Evolutionary conservation across 345 rosid genomes (phyloP), one percentile per base, ranked within the genome.

Genomic region (Clausena lansium): DNA sequence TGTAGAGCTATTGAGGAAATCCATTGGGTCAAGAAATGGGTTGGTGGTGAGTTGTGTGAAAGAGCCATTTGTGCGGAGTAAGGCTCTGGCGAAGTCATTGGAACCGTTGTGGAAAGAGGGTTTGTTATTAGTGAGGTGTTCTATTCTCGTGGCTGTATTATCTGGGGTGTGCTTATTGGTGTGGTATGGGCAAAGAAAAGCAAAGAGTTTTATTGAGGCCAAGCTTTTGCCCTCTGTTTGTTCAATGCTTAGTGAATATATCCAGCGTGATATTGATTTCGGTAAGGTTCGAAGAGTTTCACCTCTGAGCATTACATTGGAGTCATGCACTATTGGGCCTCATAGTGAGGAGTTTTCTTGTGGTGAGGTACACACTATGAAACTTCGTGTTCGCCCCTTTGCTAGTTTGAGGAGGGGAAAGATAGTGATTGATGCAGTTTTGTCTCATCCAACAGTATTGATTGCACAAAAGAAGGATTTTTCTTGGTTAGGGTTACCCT

Each of bases 171-270:
- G 93, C 79, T 91, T 95, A 67, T 79, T 95, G 89, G 83, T 93
- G 24, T 95, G 96, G 96, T 95, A 89, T 82, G 99, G 97, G 74
- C 94, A 93, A 78, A 84, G 69, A 55, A 93, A 90, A 75, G 90
- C 94, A 36, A 91, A 92, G 76, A 81, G 82, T 73, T 91, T 91
- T 81, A 79, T 91, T 33, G 98, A 95, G 82, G 79, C 86, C 13
- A 92, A 88, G 87, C 96, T 95, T 85, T 86, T 95, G 78, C 98
- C 99, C 61, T 89, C 94, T 0, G 94, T 93, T 83, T 91, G 97
- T 78, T 92, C 97, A 3, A 76, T 89, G 80, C 86, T 95, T 7
- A 88, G 95, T 81, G 94, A 91, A 83, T 83, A 79, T 78, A 80
- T 95, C 52, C 93, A 91, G 83, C 94, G 99, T 17, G 96, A 95